Base-by-base conservation (phyloP, 164 flowering plant species). In the Vitis rotundifolia region DNA sequence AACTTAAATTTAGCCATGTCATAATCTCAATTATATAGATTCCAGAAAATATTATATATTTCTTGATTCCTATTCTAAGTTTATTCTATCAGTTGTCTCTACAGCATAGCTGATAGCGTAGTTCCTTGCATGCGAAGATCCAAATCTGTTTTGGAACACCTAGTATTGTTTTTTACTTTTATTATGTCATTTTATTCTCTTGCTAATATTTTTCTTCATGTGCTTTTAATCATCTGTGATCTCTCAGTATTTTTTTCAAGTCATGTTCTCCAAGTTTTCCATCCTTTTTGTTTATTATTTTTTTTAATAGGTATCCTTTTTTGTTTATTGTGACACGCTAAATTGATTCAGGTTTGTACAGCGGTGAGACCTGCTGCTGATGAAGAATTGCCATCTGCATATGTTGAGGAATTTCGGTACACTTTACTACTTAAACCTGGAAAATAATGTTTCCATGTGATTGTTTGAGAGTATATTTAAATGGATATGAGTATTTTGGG, bases 361-460 rank as follows among this genome's bases (percentile, higher is more conserved):
- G 80, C 79, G 8, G 92, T 88, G 71, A 87, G 98, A 77, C 94
- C 87, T 67, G 98, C 98, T 59, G 71, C 72, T 64, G 94, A 96
- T 77, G 98, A 93, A 69, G 99, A 96, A 77, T 97, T 96, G 80
- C 86, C 97, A 29, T 89, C 97, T 28, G 69, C 88, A 18, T 96
- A 89, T 62, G 67, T 93, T 75, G 97, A 96, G 81, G 98, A 93
- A 60, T 93, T 85, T 64, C 81, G 98, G 97, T 96, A 85, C 50
- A 82, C 64, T 57, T 71, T 68, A n/a, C 59, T 50, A 16, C 59
- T 54, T 65, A 60, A 49, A 53, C 28, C 48, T 52, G 48, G 18
- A 16, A 14, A 55, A 8, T 9, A 50, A 57, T 57, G 9, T 28
- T 29, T 69, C 1, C 8, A 13, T 49, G n/a, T 22, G 28, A 61